Evolutionary conservation across 805 yeast species (phyloP), one percentile per base, ranked within the genome.

Genomic region (Pichia cephalocereana): DNA sequence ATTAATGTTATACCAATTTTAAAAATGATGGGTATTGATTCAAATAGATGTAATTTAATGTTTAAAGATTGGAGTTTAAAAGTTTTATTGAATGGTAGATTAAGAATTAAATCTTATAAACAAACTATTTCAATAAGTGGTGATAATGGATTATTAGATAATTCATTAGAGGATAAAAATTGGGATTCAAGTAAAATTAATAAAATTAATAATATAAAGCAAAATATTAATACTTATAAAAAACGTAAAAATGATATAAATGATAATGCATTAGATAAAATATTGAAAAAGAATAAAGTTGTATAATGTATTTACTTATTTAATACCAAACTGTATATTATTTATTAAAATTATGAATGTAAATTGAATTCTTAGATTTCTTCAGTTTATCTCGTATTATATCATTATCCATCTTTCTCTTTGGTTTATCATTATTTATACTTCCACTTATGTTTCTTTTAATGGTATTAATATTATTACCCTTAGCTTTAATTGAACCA

Each of bases 41-140:
- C 72, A 44, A 75, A 75, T 56, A 71, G 83, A 43, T 80, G 89
- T 19, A 71, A 77, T 31, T 74, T 74, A 34, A 77, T 84, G 26
- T 68, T 84, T 51, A 74, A 77, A 15, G 76, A 73, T 38, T 74
- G 74, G 54, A 80, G 96, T 0, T 75, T 79, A 28, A 71, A 75
- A 23, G 93, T 77, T 0, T 70, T 89, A 42, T 67, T 84, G 34
- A 84, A 77, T 54, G 96, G 96, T 1, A 70, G 88, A 54, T 68
- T 90, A 56, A 74, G 96, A 52, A 68, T 74, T 30, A 77, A 79
- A 57, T 79, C 90, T 51, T 83, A 83, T 59, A 90, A 89, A 59
- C 96, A 90, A 62, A 81, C 86, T 0, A 68, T 84, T 4, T 71
- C 68, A 46, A 62, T 77, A 2, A 82, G 79, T 27, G 89, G 82